Base-by-base conservation (phyloP, 441 rosid genomes). In the Viola pubescens region DNA sequence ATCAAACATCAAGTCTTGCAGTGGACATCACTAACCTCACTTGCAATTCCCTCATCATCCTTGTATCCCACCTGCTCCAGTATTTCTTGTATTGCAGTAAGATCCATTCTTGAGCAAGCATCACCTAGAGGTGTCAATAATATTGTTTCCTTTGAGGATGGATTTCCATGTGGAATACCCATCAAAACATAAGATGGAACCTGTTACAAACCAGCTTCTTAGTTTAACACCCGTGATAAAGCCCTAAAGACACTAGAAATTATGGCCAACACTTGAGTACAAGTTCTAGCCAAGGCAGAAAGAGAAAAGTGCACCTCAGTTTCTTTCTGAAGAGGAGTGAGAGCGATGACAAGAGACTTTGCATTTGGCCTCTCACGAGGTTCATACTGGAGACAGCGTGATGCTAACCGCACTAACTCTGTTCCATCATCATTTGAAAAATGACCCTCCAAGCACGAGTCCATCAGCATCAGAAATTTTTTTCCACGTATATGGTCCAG, bases 391-490 rank as follows among this genome's bases (percentile, higher is more conserved):
- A 92, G 77, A 76, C 98, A 92, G 47, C 97, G 91, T 6, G 97
- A 82, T 53, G 97, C 98, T 75, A 92, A 71, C 7, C 94, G 81
- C 60, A 92, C 89, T 66, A 92, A 55, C 59, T 92, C 97, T 11
- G 97, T 87, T 78, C 98, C 96, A 74, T 92, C 97, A 63, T 89
- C 94, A 49, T 83, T 92, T 54, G 97, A 89, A 79, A 89, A 87
- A 67, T 89, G 94, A 60, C 96, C 97, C 19, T 86, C 92, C 47
- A 91, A 78, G 66, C 90, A 81, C 0, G 98, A 92, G 76, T 92
- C 98, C 85, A 88, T 89, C 67, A 92, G 79, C 92, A 86, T 84
- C 65, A 78, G 63, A 71, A 84, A 86, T 69, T 92, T 92, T 71
- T 86, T 92, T 37, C 89, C 96, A 12, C 92, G 94, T 46, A 89